Evolutionary conservation across 2,329 filamentous ascomycete species (phyloP).

Genomic region (Hymenoscyphus linearis): DNA sequence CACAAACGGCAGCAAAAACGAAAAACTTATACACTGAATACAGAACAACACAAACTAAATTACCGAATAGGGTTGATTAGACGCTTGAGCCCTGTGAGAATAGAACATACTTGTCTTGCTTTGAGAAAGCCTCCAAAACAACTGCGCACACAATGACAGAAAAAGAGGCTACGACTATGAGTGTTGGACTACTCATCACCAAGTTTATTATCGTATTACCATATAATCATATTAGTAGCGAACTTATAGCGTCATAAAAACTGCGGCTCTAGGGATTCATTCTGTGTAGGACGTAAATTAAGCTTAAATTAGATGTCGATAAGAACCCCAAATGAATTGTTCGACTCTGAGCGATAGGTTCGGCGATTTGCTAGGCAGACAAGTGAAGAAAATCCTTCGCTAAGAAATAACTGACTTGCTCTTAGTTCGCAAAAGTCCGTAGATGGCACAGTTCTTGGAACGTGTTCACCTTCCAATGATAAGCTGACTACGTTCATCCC

Average conservation of each 20-base stretch:
- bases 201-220: background rate
- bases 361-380: constrained; percentile 34
- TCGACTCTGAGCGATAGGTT: constrained; percentile 35
- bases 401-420: background rate
- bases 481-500: constrained; percentile 5
- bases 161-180: constrained; percentile 34
- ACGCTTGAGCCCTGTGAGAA: too few relatives aligned
- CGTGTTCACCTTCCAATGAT: constrained; percentile 32
- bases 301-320: constrained; percentile 13
- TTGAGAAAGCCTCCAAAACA: too few relatives aligned
- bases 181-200: constrained; percentile 33
- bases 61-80: too few relatives aligned
- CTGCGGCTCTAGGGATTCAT: constrained; percentile 33
- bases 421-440: constrained; percentile 32
- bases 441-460: constrained; percentile 36
- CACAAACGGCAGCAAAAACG: too few relatives aligned
- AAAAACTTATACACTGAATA: too few relatives aligned
- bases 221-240: background rate
- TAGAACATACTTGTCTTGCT: too few relatives aligned
- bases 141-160: constrained; percentile 23
- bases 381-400: background rate
- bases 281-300: constrained; percentile 27
- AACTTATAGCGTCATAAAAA: constrained; percentile 26
- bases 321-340: constrained; percentile 35
- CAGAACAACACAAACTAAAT: too few relatives aligned